Evolutionary conservation across 2,329 filamentous ascomycete species (phyloP).

Genomic region (Aspergillus sp.): DNA sequence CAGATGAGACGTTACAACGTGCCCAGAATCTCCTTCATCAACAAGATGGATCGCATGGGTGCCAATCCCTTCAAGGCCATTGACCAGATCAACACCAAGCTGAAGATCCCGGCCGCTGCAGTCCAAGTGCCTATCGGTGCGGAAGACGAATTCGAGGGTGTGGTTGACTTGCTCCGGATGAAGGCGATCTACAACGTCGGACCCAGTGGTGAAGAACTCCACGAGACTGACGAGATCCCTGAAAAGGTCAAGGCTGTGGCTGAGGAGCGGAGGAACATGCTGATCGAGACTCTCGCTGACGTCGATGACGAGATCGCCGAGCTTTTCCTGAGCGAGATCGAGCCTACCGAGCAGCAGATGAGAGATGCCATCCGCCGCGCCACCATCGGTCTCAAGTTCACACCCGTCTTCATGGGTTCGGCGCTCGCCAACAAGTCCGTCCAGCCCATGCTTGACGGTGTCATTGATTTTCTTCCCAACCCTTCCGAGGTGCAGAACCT

Average conservation of each 20-base stretch:
- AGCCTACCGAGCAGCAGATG: conserved; percentile 77
- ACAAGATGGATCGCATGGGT: conserved; percentile 99
- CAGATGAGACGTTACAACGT: conserved; percentile 99
- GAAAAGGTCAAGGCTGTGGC: conserved; percentile 72
- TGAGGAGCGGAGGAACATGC: conserved; percentile 74
- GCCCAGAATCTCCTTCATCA: conserved; percentile 91
- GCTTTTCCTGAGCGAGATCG: conserved; percentile 83
- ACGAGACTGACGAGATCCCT: conserved; percentile 76
- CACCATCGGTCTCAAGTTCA: conserved; percentile 87
- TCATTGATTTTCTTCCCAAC: conserved; percentile 94
- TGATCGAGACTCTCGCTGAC: conserved; percentile 94
- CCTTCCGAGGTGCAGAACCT: conserved; percentile 84
- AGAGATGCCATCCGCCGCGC: conserved; percentile 87
- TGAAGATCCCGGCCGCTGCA: conserved; percentile 88
- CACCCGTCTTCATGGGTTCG: conserved; percentile 93
- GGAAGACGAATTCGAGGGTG: conserved; percentile 88
- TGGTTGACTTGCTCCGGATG: conserved; percentile 91
- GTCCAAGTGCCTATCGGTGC: conserved; percentile 91
- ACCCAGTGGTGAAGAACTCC: conserved; percentile 71
- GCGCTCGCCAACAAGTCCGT: conserved; percentile 92
- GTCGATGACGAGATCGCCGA: conserved; percentile 98
- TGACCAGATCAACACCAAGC: conserved; percentile 95
- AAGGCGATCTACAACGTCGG: conserved; percentile 92
- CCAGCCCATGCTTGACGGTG: conserved; percentile 94
- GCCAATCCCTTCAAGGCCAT: conserved; percentile 97